A percentile compares a stretch with the other conserved stretches of the same genome.
Evolutionary conservation across 345 rosid genomes (phyloP).

Genomic region (Adansonia digitata): DNA sequence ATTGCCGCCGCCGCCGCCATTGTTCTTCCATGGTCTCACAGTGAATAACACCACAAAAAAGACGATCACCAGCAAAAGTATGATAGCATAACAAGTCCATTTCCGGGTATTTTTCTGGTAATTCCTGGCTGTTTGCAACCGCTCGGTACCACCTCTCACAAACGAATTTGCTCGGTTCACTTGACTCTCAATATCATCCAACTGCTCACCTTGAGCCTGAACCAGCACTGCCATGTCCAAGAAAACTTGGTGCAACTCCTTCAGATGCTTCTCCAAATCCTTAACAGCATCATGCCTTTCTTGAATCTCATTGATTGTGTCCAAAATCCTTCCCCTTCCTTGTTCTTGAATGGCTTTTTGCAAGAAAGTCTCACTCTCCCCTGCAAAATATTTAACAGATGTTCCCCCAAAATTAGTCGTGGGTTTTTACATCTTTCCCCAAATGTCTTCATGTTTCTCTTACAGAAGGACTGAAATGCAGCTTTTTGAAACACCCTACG

Average conservation of each 20-base stretch:
- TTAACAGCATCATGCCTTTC: slow-evolving; percentile 88
- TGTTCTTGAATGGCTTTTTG: slow-evolving; percentile 92
- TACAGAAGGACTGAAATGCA: not conserved
- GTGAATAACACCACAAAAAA: slow-evolving; percentile 49
- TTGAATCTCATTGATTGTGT: slow-evolving; percentile 74
- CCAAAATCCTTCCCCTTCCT: slow-evolving; percentile 76
- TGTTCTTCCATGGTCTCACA: slow-evolving; percentile 54
- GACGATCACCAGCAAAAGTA: slow-evolving; percentile 56
- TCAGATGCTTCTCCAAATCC: slow-evolving; percentile 71
- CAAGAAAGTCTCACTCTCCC: slow-evolving; percentile 83
- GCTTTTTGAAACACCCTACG: not conserved
- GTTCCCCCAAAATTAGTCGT: not conserved
- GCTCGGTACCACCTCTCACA: slow-evolving; percentile 53
- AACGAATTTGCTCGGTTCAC: slow-evolving; percentile 68
- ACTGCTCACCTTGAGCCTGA: slow-evolving; percentile 73
- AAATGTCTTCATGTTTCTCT: not conserved
- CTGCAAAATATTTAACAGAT: slow-evolving; percentile 29
- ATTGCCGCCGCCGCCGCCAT: not conserved
- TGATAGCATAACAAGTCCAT: slow-evolving; percentile 76
- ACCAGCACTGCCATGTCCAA: slow-evolving; percentile 90
- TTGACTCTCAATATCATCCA: slow-evolving; percentile 82
- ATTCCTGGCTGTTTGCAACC: slow-evolving; percentile 54
- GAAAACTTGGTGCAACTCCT: slow-evolving; percentile 86
- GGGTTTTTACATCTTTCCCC: not conserved
- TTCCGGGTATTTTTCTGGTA: slow-evolving; percentile 76